These are phyloP conservation scores for Xylaria polymorpha DNA, from an alignment of 2,329 filamentous ascomycete genomes.

Conservation along the genomic window DNA sequence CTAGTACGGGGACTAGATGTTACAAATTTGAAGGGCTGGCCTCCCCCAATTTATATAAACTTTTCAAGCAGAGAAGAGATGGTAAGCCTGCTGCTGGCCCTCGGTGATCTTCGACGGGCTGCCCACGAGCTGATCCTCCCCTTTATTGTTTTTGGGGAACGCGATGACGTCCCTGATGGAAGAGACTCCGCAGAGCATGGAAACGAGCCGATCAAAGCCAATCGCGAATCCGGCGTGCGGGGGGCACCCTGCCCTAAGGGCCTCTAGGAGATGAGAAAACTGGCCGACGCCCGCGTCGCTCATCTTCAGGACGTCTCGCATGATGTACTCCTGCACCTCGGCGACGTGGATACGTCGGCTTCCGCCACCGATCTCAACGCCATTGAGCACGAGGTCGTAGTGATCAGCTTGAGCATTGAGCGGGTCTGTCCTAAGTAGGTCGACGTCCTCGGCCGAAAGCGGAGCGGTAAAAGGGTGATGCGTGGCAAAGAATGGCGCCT, in stretches of 20 bases:
- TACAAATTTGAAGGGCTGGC: neutral
- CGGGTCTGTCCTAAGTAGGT: constrained; percentile 78
- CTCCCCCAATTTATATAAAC: no score
- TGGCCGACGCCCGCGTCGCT: constrained; percentile 75
- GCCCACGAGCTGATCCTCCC: constrained; percentile 85
- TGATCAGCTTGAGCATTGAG: constrained; percentile 82
- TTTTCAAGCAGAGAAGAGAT: constrained; percentile 32
- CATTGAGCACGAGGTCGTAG: constrained; percentile 96
- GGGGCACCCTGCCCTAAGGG: constrained; percentile 86
- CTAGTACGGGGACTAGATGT: constrained; percentile 10
- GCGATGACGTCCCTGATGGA: constrained; percentile 94
- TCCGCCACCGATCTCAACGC: constrained; percentile 92
- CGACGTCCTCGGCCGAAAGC: constrained; percentile 75
- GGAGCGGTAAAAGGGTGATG: constrained; percentile 98
- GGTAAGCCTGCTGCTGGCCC: constrained; percentile 44
- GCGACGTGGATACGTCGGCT: constrained; percentile 91
- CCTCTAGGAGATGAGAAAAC: constrained; percentile 86
- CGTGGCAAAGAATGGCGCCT: constrained; percentile 83
- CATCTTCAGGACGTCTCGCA: constrained; percentile 87
- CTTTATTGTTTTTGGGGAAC: constrained; percentile 93
- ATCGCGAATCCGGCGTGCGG: constrained; percentile 94
- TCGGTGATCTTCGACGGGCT: constrained; percentile 65
- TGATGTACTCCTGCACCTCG: constrained; percentile 83
- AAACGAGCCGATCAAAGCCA: constrained; percentile 88
- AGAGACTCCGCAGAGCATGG: constrained; percentile 79